Conservation (phyloP, 345 rosid genomes). For the Stellera chamaejasme region DNA sequence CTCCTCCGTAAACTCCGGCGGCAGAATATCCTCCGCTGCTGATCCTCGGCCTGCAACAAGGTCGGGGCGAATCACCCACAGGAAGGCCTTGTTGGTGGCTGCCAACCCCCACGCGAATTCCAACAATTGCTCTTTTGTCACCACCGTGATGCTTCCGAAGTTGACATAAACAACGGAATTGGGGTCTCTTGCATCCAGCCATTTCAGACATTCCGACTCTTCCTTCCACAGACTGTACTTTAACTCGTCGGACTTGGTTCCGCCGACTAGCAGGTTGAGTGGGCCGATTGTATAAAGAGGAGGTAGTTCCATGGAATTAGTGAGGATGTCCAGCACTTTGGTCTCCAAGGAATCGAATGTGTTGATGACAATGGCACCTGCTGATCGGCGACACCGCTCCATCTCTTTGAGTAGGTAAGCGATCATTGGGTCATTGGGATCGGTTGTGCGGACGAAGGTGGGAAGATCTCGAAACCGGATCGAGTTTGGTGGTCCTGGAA, state of each 20-base stretch:
- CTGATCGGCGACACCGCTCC: background rate
- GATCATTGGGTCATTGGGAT: too few relatives aligned
- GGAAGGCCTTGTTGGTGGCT: background rate
- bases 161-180: conserved; percentile 3
- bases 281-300: conserved; percentile 11
- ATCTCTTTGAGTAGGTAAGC: background rate
- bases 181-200: conserved; percentile 7
- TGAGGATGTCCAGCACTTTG: conserved; percentile 10
- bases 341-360: conserved; percentile 13
- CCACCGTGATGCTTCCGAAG: conserved; percentile 11
- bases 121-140: conserved; percentile 2
- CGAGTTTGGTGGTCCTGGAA: conserved; percentile 17
- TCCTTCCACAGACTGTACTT: conserved; percentile 8
- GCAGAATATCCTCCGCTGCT: background rate
- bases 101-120: conserved; percentile 14
- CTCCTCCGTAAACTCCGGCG: background rate
- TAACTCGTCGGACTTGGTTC: background rate
- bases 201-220: conserved; percentile 9
- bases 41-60: conserved; percentile 5
- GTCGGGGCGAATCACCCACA: conserved; percentile 9
- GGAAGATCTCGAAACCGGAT: too few relatives aligned
- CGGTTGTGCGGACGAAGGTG: too few relatives aligned
- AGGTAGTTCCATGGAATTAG: conserved; percentile 2
- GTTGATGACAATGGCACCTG: conserved; percentile 10
- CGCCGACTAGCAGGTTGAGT: conserved; percentile 2